Conservation (phyloP, 208 protist species). For the Plasmodiophora brassicae region DNA sequence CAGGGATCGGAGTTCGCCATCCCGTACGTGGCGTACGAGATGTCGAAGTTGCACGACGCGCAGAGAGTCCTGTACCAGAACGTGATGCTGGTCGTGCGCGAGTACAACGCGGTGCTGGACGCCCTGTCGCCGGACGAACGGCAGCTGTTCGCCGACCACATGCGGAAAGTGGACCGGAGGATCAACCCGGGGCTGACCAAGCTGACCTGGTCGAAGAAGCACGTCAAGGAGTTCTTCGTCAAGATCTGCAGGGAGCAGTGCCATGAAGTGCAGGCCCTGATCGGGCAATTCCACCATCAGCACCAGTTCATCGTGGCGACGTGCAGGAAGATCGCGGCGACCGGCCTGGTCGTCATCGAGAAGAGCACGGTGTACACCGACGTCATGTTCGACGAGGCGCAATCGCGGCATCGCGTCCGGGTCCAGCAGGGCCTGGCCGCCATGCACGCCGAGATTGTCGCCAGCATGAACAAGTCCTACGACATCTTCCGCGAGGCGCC, state of each 20-base stretch:
- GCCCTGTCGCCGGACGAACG: constrained; percentile 78
- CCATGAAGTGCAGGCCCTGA: constrained; percentile 72
- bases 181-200: constrained; percentile 81
- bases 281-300: constrained; percentile 83
- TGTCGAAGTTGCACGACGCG: constrained; percentile 76
- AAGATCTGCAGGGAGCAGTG: constrained; percentile 77
- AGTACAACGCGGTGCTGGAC: constrained; percentile 86
- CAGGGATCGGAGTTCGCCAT: constrained; percentile 76
- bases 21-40: constrained; percentile 72
- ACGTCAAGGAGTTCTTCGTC: constrained; percentile 88
- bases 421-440: constrained; percentile 67
- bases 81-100: constrained; percentile 82
- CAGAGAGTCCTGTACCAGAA: constrained; percentile 88
- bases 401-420: constrained; percentile 69
- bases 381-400: constrained; percentile 75
- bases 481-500: constrained; percentile 84
- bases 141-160: constrained; percentile 81
- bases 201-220: constrained; percentile 84
- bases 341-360: constrained; percentile 1
- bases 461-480: constrained; percentile 74
- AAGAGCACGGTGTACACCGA: constrained; percentile 72
- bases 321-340: constrained; percentile 73
- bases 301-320: constrained; percentile 73
- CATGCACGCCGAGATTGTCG: constrained; percentile 73
- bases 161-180: constrained; percentile 80